Conservation (phyloP, 495 filamentous ascomycete genomes). For the Ramalina intermedia region DNA sequence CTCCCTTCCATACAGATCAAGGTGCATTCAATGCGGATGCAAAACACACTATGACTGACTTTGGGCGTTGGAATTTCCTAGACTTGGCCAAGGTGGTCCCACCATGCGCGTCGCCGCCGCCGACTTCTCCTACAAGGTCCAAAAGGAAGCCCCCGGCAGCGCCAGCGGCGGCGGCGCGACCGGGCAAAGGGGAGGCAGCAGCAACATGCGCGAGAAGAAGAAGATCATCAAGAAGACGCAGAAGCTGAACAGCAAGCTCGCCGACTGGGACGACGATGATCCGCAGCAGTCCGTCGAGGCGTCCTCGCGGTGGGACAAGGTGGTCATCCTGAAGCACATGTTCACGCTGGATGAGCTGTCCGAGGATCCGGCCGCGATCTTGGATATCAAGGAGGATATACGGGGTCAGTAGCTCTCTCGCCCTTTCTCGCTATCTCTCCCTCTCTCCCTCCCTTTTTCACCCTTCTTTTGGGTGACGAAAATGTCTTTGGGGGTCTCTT, state of each 20-base stretch:
- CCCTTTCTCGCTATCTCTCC: no score
- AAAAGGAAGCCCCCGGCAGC: constrained; percentile 42
- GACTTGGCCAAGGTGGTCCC: constrained; percentile 8
- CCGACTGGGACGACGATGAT: constrained; percentile 89
- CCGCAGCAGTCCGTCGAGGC: constrained; percentile 41
- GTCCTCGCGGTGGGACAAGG: constrained; percentile 52
- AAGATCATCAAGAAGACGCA: constrained; percentile 84
- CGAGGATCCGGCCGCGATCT: constrained; percentile 66
- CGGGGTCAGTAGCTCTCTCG: constrained; percentile 17
- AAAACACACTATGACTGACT: background rate
- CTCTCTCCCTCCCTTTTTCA: no score
- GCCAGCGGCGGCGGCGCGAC: background rate
- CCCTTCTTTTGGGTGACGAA: no score
- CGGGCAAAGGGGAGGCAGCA: constrained; percentile 2
- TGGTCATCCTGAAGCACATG: constrained; percentile 86
- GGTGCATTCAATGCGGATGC: no score
- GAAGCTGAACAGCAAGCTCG: constrained; percentile 74
- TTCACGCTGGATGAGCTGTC: constrained; percentile 76
- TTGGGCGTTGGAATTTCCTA: background rate
- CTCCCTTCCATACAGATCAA: constrained; percentile 19
- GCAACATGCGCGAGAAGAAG: constrained; percentile 51
- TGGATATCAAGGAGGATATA: constrained; percentile 91
- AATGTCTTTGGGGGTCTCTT: no score
- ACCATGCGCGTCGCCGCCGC: constrained; percentile 73
- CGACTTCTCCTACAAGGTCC: constrained; percentile 76